Conservation (phyloP, 1,284 basidiomycete genomes). For the Boletus subluridellus region DNA sequence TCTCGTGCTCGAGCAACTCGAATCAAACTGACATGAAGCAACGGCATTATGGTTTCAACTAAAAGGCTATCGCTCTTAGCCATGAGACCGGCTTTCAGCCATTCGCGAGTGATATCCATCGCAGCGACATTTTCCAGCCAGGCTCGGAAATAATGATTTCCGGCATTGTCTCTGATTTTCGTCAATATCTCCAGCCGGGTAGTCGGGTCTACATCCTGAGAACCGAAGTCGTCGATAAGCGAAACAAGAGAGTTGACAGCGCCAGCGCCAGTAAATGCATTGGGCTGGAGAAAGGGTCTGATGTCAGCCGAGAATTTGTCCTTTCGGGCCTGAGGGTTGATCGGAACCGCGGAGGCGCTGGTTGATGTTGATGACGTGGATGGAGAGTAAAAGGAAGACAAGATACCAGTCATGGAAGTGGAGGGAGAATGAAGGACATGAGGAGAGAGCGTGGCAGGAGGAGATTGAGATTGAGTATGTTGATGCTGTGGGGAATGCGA, state of each 20-base stretch:
- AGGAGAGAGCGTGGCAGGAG: slow-evolving; percentile 63
- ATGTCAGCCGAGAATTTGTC: slow-evolving; percentile 49
- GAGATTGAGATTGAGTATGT: slow-evolving; percentile 37
- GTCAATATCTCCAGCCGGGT: slow-evolving; percentile 67
- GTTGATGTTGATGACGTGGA: slow-evolving; percentile 29
- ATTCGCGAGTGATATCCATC: slow-evolving; percentile 72
- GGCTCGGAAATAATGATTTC: slow-evolving; percentile 78
- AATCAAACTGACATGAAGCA: slow-evolving; percentile 65
- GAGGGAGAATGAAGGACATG: slow-evolving; percentile 59
- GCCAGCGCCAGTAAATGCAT: slow-evolving; percentile 63
- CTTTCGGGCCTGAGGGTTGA: slow-evolving; percentile 42
- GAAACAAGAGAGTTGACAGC: slow-evolving; percentile 58
- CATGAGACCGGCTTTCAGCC: slow-evolving; percentile 64
- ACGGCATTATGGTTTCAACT: slow-evolving; percentile 75
- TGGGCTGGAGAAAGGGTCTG: slow-evolving; percentile 50
- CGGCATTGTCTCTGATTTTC: slow-evolving; percentile 75
- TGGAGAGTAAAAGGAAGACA: slow-evolving; percentile 38
- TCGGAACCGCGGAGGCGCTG: slow-evolving; percentile 22
- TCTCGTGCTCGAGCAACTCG: slow-evolving; percentile 7
- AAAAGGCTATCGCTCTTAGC: slow-evolving; percentile 54
- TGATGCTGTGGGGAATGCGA: slow-evolving; percentile 32
- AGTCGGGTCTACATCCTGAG: slow-evolving; percentile 55
- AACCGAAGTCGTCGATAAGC: slow-evolving; percentile 56
- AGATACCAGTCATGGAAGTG: slow-evolving; percentile 36
- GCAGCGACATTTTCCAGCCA: slow-evolving; percentile 71